Percentiles rank a stretch among this genome's conserved stretches.
phyloP scores from a whole-genome alignment of 768 basidiomycete genomes.

The Panellus pusillus region DNA sequence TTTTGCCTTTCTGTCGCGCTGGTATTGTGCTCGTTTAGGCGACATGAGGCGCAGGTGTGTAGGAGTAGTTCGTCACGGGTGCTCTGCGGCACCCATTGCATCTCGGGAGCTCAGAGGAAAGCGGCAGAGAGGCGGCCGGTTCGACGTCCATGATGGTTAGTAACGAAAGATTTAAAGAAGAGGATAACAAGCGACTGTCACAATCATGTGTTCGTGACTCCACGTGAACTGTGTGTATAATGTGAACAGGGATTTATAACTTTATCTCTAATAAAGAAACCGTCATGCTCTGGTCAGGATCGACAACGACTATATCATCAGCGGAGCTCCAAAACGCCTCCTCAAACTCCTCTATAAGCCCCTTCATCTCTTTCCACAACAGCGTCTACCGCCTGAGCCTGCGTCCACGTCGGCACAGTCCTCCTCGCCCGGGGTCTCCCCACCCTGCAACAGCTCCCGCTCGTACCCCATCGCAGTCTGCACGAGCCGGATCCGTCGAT shows the following conservation, averaged over 20 bases:
- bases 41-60: slow-evolving; percentile 9
- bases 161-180: no score
- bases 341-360: slow-evolving; percentile 62
- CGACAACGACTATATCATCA: slow-evolving; percentile 32
- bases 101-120: not conserved
- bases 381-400: slow-evolving; percentile 49
- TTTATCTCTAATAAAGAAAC: not conserved
- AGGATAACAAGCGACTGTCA: no score
- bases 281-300: slow-evolving; percentile 22
- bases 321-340: slow-evolving; percentile 30
- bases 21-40: not conserved
- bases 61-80: slow-evolving; percentile 2
- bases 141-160: no score
- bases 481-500: slow-evolving; percentile 58
- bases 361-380: slow-evolving; percentile 55
- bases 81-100: slow-evolving; percentile 7
- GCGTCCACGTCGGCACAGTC: slow-evolving; percentile 51
- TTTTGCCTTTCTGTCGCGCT: not conserved
- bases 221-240: no score
- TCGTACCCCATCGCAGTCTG: slow-evolving; percentile 68
- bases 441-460: slow-evolving; percentile 45
- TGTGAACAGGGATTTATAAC: no score
- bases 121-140: not conserved
- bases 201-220: no score
- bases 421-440: slow-evolving; percentile 33